phyloP scores from a whole-genome alignment of 1,284 basidiomycete genomes.

The Quambalaria eucalypti region DNA sequence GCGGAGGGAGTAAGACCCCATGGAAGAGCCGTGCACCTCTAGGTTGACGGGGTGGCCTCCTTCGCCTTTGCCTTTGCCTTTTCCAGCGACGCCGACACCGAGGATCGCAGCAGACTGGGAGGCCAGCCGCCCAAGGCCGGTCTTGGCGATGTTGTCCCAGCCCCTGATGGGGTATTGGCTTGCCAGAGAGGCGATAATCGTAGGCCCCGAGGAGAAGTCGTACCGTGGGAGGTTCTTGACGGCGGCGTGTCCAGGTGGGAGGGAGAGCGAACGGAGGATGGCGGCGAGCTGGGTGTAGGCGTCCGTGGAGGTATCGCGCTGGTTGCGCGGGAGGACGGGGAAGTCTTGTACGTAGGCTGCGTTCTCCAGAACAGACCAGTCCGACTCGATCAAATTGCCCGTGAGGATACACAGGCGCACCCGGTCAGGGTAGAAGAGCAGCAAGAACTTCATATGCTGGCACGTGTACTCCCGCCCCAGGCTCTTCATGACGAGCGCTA shows the following conservation, averaged over 20 bases:
- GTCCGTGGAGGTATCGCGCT: conserved; percentile 2
- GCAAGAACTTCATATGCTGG: conserved; percentile 38
- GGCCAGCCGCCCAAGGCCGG: conserved; percentile 28
- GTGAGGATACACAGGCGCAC: conserved; percentile 28
- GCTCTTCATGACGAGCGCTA: conserved; percentile 20
- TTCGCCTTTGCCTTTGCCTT: too few species aligned
- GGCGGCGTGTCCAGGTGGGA: conserved; percentile 22
- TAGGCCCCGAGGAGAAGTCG: conserved; percentile 13
- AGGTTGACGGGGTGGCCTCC: too few species aligned
- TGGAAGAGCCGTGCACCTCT: conserved; percentile 37
- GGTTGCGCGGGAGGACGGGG: conserved; percentile 6
- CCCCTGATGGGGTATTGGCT: conserved; percentile 4
- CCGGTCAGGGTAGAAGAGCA: conserved; percentile 26
- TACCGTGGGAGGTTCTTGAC: conserved; percentile 9
- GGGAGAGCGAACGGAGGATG: conserved; percentile 20
- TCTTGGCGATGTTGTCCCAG: conserved; percentile 30
- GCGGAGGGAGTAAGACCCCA: conserved; percentile 28
- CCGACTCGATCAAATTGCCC: conserved; percentile 35
- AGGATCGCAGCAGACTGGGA: not conserved
- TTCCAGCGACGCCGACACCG: not conserved
- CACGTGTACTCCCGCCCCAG: conserved; percentile 11
- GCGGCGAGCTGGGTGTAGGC: conserved; percentile 11
- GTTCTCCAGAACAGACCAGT: conserved; percentile 43
- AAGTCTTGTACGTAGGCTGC: conserved; percentile 39
- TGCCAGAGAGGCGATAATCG: conserved; percentile 3